A percentile compares a stretch with the other conserved stretches of the same genome.
These are phyloP conservation scores for Phlebiopsis flavidoalba DNA, from an alignment of 768 basidiomycete genomes.

Conservation along the genomic window DNA sequence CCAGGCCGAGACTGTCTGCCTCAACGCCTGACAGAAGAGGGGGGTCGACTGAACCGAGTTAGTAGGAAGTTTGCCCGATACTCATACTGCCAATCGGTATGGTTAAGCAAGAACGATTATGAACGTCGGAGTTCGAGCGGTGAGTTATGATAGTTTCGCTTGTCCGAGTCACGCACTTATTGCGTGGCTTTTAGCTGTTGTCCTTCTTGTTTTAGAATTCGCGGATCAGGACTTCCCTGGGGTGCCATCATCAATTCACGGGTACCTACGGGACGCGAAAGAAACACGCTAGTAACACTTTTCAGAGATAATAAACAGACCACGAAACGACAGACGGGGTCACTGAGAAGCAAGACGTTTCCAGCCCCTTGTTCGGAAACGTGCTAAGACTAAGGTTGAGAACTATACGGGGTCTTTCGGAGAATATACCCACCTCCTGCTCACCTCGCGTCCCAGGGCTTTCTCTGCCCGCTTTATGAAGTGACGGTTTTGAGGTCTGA, in stretches of 20 bases:
- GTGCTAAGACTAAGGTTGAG: constrained; percentile 91
- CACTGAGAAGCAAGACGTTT: constrained; percentile 82
- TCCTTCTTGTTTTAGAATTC: constrained; percentile 59
- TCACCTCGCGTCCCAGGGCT: too few relatives aligned
- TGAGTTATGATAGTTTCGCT: constrained; percentile 28
- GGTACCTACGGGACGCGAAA: constrained; percentile 82
- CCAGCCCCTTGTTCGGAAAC: constrained; percentile 79
- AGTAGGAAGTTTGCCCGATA: constrained; percentile 81
- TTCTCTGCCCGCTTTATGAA: constrained; percentile 29
- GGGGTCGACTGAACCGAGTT: too few relatives aligned
- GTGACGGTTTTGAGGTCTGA: too few relatives aligned
- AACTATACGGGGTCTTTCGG: constrained; percentile 86
- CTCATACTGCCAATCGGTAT: constrained; percentile 92
- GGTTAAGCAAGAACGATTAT: constrained; percentile 87
- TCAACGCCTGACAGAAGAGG: too few relatives aligned
- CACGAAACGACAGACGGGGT: constrained; percentile 84
- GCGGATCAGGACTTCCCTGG: constrained; percentile 74
- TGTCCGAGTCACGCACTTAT: neutral
- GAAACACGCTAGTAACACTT: constrained; percentile 63
- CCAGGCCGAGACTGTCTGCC: neutral
- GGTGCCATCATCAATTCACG: constrained; percentile 51
- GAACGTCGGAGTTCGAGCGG: constrained; percentile 77
- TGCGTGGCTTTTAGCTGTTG: constrained; percentile 44
- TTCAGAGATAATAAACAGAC: constrained; percentile 81
- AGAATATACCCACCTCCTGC: constrained; percentile 82